A percentile compares a stretch with the other conserved stretches of the same genome.
Evolutionary conservation across 371 early-diverging fungal species (phyloP).

Genomic region (Mortierella sp.): DNA sequence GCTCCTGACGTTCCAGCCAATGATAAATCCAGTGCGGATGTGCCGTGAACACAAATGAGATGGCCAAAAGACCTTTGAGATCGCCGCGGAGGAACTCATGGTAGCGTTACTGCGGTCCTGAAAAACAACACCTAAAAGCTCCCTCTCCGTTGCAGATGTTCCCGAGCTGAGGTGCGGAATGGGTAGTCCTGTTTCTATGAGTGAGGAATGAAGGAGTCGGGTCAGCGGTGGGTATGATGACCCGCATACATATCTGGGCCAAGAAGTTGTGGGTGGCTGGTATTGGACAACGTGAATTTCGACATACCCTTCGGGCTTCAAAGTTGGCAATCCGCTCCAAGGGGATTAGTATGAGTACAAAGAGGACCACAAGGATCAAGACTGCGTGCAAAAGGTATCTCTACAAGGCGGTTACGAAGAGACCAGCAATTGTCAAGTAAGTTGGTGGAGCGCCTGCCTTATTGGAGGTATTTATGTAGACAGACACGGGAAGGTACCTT

Average conservation of each 20-base stretch:
- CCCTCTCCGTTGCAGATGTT: conserved; percentile 40
- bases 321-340: conserved; percentile 62
- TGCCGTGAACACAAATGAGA: conserved; percentile 57
- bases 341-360: conserved; percentile 60
- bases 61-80: conserved; percentile 63
- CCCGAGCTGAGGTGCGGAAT: conserved; percentile 48
- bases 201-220: neutral
- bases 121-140: conserved; percentile 23
- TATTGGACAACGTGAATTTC: neutral
- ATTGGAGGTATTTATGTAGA: neutral
- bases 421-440: neutral
- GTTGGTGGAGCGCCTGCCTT: neutral
- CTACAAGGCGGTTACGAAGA: conserved; percentile 8
- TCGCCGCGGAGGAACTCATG: conserved; percentile 57
- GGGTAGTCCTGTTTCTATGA: conserved; percentile 54
- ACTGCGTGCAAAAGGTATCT: conserved; percentile 58
- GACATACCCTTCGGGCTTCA: conserved; percentile 59
- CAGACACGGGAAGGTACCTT: conserved; percentile 45
- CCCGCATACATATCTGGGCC: neutral
- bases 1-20: conserved; percentile 63
- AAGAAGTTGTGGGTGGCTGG: too few species aligned
- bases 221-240: neutral
- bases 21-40: conserved; percentile 59
- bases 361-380: conserved; percentile 53
- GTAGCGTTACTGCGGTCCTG: neutral